Evolutionary conservation across 1,284 basidiomycete genomes (phyloP).

Genomic region (Golubevia sp.): DNA sequence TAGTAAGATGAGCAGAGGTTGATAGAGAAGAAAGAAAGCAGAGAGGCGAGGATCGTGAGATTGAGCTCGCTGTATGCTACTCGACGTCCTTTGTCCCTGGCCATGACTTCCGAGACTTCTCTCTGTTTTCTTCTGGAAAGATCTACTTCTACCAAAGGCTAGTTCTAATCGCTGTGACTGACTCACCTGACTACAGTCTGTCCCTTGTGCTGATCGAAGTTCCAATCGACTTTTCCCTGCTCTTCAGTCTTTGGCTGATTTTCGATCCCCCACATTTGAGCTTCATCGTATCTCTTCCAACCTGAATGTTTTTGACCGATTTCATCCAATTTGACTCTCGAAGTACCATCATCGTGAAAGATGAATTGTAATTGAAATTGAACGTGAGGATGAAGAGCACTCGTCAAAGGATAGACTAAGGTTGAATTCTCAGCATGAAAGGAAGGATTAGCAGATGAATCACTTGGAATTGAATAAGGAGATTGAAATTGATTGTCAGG

Average conservation of each 20-base stretch:
- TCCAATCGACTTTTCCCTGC: slow-evolving; percentile 2
- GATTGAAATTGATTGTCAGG: slow-evolving; percentile 26
- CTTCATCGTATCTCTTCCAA: slow-evolving; percentile 51
- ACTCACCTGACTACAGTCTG: too few relatives aligned
- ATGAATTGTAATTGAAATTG: slow-evolving; percentile 36
- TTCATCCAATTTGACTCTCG: slow-evolving; percentile 49
- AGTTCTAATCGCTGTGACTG: too few relatives aligned
- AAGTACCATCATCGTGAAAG: slow-evolving; percentile 51
- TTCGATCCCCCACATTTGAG: slow-evolving; percentile 43
- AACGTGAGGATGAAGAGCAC: slow-evolving; percentile 45
- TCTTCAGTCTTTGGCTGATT: slow-evolving; percentile 21
- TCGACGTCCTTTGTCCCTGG: too few relatives aligned
- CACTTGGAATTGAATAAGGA: slow-evolving; percentile 32
- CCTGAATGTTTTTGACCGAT: slow-evolving; percentile 33
- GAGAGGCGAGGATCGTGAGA: slow-evolving; percentile 7
- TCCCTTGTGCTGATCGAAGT: slow-evolving; percentile 4
- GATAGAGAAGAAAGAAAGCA: slow-evolving; percentile 1
- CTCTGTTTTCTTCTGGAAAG: too few relatives aligned
- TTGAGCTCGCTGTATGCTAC: too few relatives aligned
- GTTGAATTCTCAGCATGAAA: slow-evolving; percentile 20
- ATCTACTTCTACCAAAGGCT: too few relatives aligned
- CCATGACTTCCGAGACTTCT: too few relatives aligned
- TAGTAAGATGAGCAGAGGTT: too few relatives aligned
- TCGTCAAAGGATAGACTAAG: slow-evolving; percentile 28
- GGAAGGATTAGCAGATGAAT: neutral